Evolutionary conservation across 352 stramenopile genomes (phyloP), one percentile per base, ranked within the genome.

Genomic region (Phytophthora kernoviae): DNA sequence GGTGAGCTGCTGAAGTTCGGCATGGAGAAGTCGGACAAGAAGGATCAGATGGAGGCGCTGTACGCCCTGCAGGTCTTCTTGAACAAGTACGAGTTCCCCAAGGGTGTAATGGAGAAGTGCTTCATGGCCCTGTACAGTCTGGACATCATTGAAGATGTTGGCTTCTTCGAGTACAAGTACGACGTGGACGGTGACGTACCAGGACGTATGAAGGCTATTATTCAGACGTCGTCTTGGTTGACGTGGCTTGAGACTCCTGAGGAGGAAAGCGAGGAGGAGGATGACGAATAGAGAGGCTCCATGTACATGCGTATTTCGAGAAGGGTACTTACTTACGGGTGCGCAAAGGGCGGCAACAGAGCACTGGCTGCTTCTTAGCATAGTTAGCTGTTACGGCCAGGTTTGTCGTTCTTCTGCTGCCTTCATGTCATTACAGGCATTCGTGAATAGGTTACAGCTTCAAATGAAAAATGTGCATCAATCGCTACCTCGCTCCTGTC

Each of bases 91-190:
- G 76, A 85, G 47, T 90, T 91, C 67, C 83, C 81, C 20, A 91
- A 91, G 70, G 84, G 81, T 24, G 41, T 93, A 56, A 65, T 93
- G 30, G 80, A 93, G 59, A 91, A 90, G 76, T 89, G 78, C 60
- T 93, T 93, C 66, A 93, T 91, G 84, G 84, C 84, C 43, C 71
- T 93, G 3, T 93, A 93, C 67, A 88, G 76, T 60, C 74, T 90
- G 34, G 84, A 93, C 65, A 87, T 93, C 52, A 77, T 93, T 43
- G 79, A 90, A 42, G 84, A 93, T 43, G 66, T 77, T 24, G 84
- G 79, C 17, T 93, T 93, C 67, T 84, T 93, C 34, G 84, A 93
- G 65, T 91, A 93, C 82, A 93, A 93, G 74, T 91, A 91, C 75
- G 79, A 93, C 65, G 76, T 89, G 42, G 84, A 93, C 46, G 77